Evolutionary conservation across 306 rosid genomes (phyloP), one percentile per base, ranked within the genome.

Genomic region (Citrullus colocynthis): DNA sequence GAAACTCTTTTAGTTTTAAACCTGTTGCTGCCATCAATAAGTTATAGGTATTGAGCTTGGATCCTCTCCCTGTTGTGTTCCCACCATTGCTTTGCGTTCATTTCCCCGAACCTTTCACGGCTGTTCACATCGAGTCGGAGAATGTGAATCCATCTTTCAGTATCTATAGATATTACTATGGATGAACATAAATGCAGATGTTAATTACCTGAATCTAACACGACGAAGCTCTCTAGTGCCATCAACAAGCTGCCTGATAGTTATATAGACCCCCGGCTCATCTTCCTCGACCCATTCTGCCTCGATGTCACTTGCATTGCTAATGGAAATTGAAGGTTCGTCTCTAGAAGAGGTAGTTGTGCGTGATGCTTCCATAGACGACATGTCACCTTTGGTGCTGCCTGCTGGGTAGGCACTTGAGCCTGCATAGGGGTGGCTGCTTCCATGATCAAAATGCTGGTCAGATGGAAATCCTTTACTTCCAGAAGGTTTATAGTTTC

Each of bases 281-380:
- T 92, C 99, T 83, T 92, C 87, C 81, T 88, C 96, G 1, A 95
- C 82, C 99, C 98, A 95, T 45, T 95, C 98, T 1, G 96, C 44
- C 77, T 89, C 97, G 66, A 87, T 42, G 8, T 88, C 99, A 65
- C 93, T 87, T 21, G 89, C 92, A 81, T 90, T 95, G 85, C 96
- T 92, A 24, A 89, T 61, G 11, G 96, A 88, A 45, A 88, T 78
- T 0, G 91, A 92, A 84, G 88, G 88, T 57, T 92, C 98, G 14
- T 90, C 93, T 80, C 88, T 80, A 72, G 94, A 91, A 44, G 91
- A 87, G 59, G 93, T 94, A n/a, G 96, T 93, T 52, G 94, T 87
- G 82, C 97, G 85, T 0, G 98, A 86, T 37, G 93, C 90, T 14
- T 90, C 97, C 82, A 85, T 67, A 6, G 89, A 87, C 44, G 89